A percentile compares a stretch with the other conserved stretches of the same genome.
phyloP scores from a whole-genome alignment of 179 eudicot genomes.

The Vitellaria paradoxa region DNA sequence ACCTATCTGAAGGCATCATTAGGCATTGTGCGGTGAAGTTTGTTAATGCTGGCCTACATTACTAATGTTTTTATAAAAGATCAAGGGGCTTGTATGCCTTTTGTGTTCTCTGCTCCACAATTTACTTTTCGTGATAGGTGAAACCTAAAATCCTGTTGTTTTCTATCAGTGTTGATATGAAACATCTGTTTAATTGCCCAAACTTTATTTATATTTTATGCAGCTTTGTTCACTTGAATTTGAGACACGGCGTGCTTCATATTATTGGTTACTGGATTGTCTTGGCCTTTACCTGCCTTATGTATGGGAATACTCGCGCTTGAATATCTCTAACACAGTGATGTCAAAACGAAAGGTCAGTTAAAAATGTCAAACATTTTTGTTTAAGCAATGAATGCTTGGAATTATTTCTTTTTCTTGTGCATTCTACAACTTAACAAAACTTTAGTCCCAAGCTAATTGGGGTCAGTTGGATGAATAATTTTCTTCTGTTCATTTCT shows the following conservation, averaged over 20 bases:
- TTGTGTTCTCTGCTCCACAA: too few relatives aligned
- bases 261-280: slow-evolving; percentile 90
- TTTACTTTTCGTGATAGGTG: too few relatives aligned
- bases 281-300: slow-evolving; percentile 80
- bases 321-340: slow-evolving; percentile 85
- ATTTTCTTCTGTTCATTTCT: too few relatives aligned
- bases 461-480: too few relatives aligned
- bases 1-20: too few relatives aligned
- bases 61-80: too few relatives aligned
- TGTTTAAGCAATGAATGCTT: not conserved
- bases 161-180: not conserved
- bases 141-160: too few relatives aligned
- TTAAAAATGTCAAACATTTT: not conserved
- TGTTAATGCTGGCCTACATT: too few relatives aligned
- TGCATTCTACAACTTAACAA: not conserved
- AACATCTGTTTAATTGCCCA: not conserved
- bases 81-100: too few relatives aligned
- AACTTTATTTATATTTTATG: slow-evolving; percentile 15
- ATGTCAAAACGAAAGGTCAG: slow-evolving; percentile 98
- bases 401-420: not conserved
- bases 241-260: slow-evolving; percentile 96
- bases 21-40: too few relatives aligned
- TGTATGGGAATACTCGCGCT: slow-evolving; percentile 97
- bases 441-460: too few relatives aligned
- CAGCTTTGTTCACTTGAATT: slow-evolving; percentile 98